Percentiles rank a stretch among this genome's conserved stretches.
phyloP scores from a whole-genome alignment of 805 yeast species.

The Soucietia sequanensis region DNA sequence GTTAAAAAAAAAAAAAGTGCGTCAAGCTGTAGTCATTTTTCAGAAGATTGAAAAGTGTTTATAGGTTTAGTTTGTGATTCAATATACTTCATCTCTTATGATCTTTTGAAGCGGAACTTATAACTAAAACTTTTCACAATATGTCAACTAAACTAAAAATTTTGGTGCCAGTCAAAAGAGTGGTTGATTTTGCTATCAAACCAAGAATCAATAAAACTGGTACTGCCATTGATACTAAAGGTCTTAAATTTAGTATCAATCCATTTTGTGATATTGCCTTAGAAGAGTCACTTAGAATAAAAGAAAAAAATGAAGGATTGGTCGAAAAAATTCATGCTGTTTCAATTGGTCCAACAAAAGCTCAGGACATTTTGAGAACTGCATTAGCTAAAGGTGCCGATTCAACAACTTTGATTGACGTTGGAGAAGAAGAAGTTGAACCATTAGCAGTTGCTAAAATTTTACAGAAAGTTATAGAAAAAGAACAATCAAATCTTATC shows the following conservation, averaged over 20 bases:
- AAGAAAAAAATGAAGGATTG: slow-evolving; percentile 57
- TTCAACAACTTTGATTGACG: slow-evolving; percentile 76
- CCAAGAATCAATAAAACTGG: slow-evolving; percentile 88
- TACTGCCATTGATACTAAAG: slow-evolving; percentile 82
- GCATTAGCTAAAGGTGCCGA: slow-evolving; percentile 97
- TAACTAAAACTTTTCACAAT: too few species aligned
- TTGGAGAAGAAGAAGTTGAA: slow-evolving; percentile 71
- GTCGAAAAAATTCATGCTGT: slow-evolving; percentile 89
- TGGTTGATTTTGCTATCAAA: slow-evolving; percentile 88
- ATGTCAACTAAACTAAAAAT: slow-evolving; percentile 68
- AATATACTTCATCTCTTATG: too few species aligned
- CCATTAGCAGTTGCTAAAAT: slow-evolving; percentile 90
- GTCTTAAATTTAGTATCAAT: slow-evolving; percentile 88
- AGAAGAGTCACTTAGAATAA: slow-evolving; percentile 86
- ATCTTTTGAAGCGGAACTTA: too few species aligned
- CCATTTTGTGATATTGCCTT: slow-evolving; percentile 98
- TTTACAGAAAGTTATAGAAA: slow-evolving; percentile 67
- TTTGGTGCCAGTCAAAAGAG: slow-evolving; percentile 92
- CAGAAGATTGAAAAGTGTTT: too few species aligned
- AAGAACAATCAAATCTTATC: slow-evolving; percentile 71
- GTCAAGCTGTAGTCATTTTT: too few species aligned
- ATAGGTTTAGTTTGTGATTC: too few species aligned
- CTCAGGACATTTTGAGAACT: slow-evolving; percentile 84
- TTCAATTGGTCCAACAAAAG: slow-evolving; percentile 81
- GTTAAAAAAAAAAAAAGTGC: too few species aligned